A percentile compares a stretch with the other conserved stretches of the same genome.
These are phyloP conservation scores for Colletotrichum higginsianum DNA, from an alignment of 2,329 filamentous ascomycete genomes.

Conservation along the genomic window DNA sequence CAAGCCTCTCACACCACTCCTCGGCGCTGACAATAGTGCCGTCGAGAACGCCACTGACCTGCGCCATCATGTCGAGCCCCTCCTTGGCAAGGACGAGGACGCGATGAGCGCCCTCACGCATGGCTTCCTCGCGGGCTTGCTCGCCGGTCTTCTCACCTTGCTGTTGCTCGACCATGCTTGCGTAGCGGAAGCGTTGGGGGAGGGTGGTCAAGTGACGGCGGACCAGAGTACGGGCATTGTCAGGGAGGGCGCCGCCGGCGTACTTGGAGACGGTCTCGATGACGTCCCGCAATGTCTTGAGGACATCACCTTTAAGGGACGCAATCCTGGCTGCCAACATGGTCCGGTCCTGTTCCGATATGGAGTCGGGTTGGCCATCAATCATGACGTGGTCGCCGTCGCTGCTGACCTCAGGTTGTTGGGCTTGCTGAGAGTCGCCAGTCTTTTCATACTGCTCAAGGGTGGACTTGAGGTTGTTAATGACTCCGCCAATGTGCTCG, in stretches of 20 bases:
- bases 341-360: slow-evolving; percentile 56
- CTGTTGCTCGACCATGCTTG: slow-evolving; percentile 65
- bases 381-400: slow-evolving; percentile 48
- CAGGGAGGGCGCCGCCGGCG: slow-evolving; percentile 90
- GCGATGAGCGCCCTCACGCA: slow-evolving; percentile 76
- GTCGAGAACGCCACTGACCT: slow-evolving; percentile 89
- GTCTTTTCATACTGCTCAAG: slow-evolving; percentile 84
- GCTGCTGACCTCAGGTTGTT: neutral
- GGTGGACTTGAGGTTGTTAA: slow-evolving; percentile 80
- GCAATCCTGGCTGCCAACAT: slow-evolving; percentile 76
- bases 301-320: slow-evolving; percentile 77
- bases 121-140: slow-evolving; percentile 56
- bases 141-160: slow-evolving; percentile 49
- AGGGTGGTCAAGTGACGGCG: slow-evolving; percentile 87
- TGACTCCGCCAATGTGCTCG: slow-evolving; percentile 81
- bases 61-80: slow-evolving; percentile 92
- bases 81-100: slow-evolving; percentile 91
- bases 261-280: slow-evolving; percentile 91
- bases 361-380: slow-evolving; percentile 41
- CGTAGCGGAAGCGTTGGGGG: slow-evolving; percentile 85
- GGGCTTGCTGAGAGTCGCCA: slow-evolving; percentile 30
- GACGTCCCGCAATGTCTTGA: slow-evolving; percentile 85
- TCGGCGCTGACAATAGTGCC: slow-evolving; percentile 93
- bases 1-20: slow-evolving; percentile 88
- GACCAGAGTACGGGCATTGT: slow-evolving; percentile 88